Evolutionary conservation across 768 basidiomycete species (phyloP).

Genomic region (Lactarius indigo): DNA sequence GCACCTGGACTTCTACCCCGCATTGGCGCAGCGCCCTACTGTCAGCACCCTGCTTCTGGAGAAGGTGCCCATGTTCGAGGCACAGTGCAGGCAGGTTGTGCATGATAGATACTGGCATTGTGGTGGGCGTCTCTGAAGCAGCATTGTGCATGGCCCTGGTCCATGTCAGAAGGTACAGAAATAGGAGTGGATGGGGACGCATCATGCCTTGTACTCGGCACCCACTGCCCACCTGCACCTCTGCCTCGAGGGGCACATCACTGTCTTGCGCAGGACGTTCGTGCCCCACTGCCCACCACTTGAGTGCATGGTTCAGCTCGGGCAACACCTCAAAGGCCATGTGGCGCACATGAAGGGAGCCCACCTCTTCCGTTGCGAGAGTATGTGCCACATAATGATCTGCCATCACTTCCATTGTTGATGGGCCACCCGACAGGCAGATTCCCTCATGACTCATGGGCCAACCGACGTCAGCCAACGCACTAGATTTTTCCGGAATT

Average conservation of each 20-base stretch:
- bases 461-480: too few species aligned
- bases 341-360: conserved; percentile 50
- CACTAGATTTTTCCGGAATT: too few species aligned
- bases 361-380: conserved; percentile 53
- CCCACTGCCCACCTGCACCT: conserved; percentile 60
- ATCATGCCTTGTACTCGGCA: conserved; percentile 58
- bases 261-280: conserved; percentile 55
- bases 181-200: conserved; percentile 12
- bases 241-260: conserved; percentile 58
- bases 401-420: too few species aligned
- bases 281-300: conserved; percentile 47
- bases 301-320: conserved; percentile 68
- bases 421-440: too few species aligned
- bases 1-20: conserved; percentile 44
- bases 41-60: conserved; percentile 65
- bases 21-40: conserved; percentile 49
- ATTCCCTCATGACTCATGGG: too few species aligned
- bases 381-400: too few species aligned
- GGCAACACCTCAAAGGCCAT: conserved; percentile 62
- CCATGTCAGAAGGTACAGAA: background rate
- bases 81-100: conserved; percentile 59
- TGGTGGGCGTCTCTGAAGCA: conserved; percentile 37
- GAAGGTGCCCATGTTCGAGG: conserved; percentile 55
- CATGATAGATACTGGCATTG: conserved; percentile 52
- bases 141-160: conserved; percentile 38